Conservation (phyloP, 345 rosid species). For the Corchorus olitorius region DNA sequence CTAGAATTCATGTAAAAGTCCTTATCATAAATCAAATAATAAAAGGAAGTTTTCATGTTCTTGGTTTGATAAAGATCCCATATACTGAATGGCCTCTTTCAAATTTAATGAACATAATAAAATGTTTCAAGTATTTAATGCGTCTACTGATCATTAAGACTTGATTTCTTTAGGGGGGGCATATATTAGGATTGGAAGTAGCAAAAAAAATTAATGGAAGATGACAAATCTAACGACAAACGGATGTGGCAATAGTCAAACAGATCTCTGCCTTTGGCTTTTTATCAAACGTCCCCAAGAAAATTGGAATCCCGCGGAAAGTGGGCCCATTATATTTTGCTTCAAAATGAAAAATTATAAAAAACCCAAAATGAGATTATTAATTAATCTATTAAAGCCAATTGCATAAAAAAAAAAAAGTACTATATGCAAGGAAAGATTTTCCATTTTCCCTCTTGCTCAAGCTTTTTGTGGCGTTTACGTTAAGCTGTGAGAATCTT, state of each 20-base stretch:
- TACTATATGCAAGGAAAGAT: background rate
- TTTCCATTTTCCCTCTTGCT: background rate
- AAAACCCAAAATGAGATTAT: background rate
- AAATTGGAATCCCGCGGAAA: conserved; percentile 39
- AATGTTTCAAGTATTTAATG: background rate
- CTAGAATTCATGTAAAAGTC: too few relatives aligned
- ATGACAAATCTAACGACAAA: conserved; percentile 1
- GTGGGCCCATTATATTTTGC: background rate
- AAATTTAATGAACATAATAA: background rate
- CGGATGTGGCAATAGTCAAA: conserved; percentile 1
- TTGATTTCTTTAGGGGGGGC: background rate
- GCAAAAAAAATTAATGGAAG: background rate
- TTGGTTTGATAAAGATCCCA: too few relatives aligned
- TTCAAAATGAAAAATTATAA: background rate
- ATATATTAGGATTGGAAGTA: background rate
- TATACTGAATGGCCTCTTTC: background rate
- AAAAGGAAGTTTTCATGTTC: background rate
- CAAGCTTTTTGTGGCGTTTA: conserved; percentile 44
- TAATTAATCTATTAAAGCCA: background rate
- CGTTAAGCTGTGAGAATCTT: conserved; percentile 48
- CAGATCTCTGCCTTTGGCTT: conserved; percentile 20
- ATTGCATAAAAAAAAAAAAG: background rate
- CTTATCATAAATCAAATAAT: background rate
- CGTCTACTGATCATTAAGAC: background rate
- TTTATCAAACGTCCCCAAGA: conserved; percentile 34